Conservation (phyloP, 371 early-diverging fungal species). For the Umbelopsis sp. region DNA sequence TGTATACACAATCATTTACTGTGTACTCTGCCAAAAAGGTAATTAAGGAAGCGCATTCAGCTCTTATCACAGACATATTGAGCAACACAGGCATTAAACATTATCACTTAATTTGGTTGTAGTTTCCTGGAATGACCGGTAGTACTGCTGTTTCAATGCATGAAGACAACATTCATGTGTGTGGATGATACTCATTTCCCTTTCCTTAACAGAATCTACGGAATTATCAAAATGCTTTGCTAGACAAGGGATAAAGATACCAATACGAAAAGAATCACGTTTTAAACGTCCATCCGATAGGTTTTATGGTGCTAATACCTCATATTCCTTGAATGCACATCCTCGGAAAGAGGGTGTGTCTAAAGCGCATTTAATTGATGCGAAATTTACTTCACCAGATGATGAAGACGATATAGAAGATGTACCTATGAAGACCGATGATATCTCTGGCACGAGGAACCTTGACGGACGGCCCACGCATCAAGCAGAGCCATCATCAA, state of each 20-base stretch:
- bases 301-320: constrained; percentile 17
- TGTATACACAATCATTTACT: constrained; percentile 46
- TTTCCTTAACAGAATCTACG: constrained; percentile 54
- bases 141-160: constrained; percentile 10
- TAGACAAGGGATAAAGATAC: constrained; percentile 67
- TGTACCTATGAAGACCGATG: neutral
- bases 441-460: no score
- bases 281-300: constrained; percentile 21
- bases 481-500: no score
- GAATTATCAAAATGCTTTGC: constrained; percentile 69
- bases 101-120: neutral
- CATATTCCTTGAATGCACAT: neutral
- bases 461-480: no score
- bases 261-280: constrained; percentile 57
- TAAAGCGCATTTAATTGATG: neutral
- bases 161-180: no score
- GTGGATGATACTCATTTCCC: neutral
- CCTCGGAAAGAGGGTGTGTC: neutral
- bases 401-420: neutral
- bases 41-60: neutral
- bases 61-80: no score
- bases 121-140: constrained; percentile 74
- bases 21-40: constrained; percentile 58
- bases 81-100: no score
- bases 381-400: constrained; percentile 6